phyloP scores from a whole-genome alignment of 148 eudicot genomes.

The Camellia granthamiana region DNA sequence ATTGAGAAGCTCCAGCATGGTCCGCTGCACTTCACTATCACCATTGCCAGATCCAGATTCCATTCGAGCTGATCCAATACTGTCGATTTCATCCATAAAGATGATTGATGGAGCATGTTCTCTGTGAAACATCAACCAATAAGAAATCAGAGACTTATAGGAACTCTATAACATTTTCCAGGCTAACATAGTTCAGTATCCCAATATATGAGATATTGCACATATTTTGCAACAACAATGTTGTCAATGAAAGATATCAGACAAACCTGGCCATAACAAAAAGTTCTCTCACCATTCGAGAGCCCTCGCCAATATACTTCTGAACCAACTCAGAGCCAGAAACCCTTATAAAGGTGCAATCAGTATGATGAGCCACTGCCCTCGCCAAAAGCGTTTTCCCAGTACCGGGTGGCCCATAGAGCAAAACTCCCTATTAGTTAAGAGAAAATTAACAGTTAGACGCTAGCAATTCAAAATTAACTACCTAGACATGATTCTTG shows the following conservation, averaged over 20 bases:
- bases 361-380: conserved; percentile 79
- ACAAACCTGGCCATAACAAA: conserved; percentile 81
- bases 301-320: conserved; percentile 76
- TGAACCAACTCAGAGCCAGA: conserved; percentile 78
- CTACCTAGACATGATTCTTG: not conserved
- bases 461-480: not conserved
- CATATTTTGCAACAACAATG: not conserved
- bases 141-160: conserved; percentile 3
- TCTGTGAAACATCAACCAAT: conserved; percentile 28
- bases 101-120: conserved; percentile 77
- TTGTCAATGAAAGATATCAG: not conserved
- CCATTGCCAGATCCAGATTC: conserved; percentile 79
- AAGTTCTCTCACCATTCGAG: conserved; percentile 78
- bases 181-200: not conserved
- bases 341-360: conserved; percentile 68
- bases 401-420: conserved; percentile 76
- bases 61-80: conserved; percentile 74
- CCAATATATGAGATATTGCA: not conserved
- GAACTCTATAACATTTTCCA: not conserved
- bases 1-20: conserved; percentile 76
- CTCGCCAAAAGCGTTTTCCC: conserved; percentile 70
- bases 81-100: conserved; percentile 75
- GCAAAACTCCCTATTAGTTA: conserved; percentile 51
- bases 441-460: not conserved
- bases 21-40: conserved; percentile 77